Conservation (phyloP, 371 early-diverging fungal species). For the Mucor mucedo region DNA sequence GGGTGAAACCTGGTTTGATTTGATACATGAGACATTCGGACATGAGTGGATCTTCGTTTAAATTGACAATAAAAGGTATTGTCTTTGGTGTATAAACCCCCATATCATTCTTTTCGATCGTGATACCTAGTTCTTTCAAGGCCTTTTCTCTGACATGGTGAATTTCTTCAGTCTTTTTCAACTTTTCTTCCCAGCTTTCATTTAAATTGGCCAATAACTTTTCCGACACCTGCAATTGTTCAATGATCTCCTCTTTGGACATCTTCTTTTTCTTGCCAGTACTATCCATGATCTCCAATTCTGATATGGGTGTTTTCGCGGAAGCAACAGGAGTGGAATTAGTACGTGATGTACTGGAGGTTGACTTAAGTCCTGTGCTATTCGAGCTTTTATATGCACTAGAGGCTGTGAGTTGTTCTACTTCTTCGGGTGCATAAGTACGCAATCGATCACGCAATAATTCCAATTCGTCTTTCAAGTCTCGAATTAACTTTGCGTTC, state of each 20-base stretch:
- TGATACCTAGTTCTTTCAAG: conserved; percentile 82
- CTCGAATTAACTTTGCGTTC: conserved; percentile 82
- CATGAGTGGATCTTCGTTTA: conserved; percentile 91
- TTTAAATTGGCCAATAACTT: conserved; percentile 85
- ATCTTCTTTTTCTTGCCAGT: conserved; percentile 57
- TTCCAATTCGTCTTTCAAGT: conserved; percentile 85
- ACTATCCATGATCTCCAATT: conserved; percentile 57
- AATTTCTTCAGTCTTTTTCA: conserved; percentile 76
- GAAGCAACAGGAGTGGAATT: neutral
- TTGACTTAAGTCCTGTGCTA: conserved; percentile 8
- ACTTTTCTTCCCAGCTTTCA: conserved; percentile 88
- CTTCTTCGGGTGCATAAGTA: conserved; percentile 65
- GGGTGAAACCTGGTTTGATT: conserved; percentile 78
- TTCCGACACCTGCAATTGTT: conserved; percentile 85
- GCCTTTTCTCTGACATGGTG: conserved; percentile 77
- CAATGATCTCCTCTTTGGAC: conserved; percentile 69
- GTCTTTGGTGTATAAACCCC: conserved; percentile 85
- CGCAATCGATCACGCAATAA: conserved; percentile 69
- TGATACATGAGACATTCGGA: conserved; percentile 90
- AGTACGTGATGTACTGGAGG: conserved; percentile 3
- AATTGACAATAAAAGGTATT: conserved; percentile 87
- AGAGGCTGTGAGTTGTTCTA: conserved; percentile 43
- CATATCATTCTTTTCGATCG: conserved; percentile 74
- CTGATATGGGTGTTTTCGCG: conserved; percentile 16
- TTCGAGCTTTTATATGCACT: conserved; percentile 38